Base-by-base conservation (phyloP, 2,329 filamentous ascomycete genomes). In the Chaetomium sp. region DNA sequence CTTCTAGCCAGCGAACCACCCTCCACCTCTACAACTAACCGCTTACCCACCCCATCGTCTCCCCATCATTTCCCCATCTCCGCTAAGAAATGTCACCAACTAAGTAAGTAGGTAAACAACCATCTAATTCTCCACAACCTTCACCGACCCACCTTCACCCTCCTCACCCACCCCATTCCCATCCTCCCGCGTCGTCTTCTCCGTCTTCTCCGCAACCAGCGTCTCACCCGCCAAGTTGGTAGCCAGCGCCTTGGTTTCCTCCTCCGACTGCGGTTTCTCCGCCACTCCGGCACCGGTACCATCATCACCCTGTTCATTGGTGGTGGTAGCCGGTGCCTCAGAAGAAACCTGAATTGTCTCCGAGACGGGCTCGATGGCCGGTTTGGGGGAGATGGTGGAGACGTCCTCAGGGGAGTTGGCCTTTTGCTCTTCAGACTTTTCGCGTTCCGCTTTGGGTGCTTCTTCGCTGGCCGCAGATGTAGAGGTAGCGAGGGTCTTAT, bases 201-300 rank as follows among this genome's bases (percentile, higher is more conserved):
- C 65, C 10, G 76, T 59, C 32, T 67, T 66, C 2, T 72, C 70
- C 56, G 72, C 68, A 8, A 75, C 60, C n/a, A 77, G 66, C 36
- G 70, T 69, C 64, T 76, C 75, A 2, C 75, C 75, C 6, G 74
- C 75, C 50, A 66, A 72, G 59, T 77, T 75, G 9, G 70, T 65
- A 32, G 66, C 72, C 14, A 75, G 64, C 0, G 72, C 71, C 65
- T 75, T 71, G 19, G 59, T 49, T 36, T 64, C 63, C 19, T 27
- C 19, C 19, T n/a, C n/a, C n/a, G n/a, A n/a, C 11, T 12, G 32
- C 44, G 60, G 55, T 35, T 57, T 47, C 10, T 38, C 38, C 11
- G 49, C 47, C 4, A 40, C n/a, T 14, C 52, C 32, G 10, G 42
- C 9, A 19, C 49, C 35, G 9, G 4, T 11, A 52, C 53, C 12